Conservation (phyloP, 2,329 filamentous ascomycete genomes). For the Talaromyces sp. region DNA sequence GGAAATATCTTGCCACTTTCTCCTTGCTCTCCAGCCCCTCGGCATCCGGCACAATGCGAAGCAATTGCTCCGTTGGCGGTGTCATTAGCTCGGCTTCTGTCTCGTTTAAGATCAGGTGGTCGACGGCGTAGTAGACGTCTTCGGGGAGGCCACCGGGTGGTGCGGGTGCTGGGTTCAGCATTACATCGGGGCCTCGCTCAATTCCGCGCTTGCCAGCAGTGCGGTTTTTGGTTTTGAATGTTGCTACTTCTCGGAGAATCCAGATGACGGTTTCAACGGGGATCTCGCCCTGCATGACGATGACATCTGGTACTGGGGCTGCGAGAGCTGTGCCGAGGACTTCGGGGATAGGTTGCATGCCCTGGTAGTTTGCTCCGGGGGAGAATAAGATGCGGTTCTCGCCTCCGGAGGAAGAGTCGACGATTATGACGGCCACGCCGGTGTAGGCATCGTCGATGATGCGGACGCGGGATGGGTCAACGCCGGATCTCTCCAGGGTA, state of each 20-base stretch:
- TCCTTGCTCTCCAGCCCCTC: constrained; percentile 52
- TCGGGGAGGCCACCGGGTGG: constrained; percentile 71
- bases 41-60: constrained; percentile 32
- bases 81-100: constrained; percentile 79
- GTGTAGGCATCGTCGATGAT: constrained; percentile 56
- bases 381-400: constrained; percentile 77
- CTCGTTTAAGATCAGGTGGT: constrained; percentile 86
- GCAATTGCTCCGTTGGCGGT: constrained; percentile 46
- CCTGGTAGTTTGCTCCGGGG: constrained; percentile 67
- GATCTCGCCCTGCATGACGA: constrained; percentile 80
- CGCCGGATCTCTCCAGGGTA: constrained; percentile 63
- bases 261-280: constrained; percentile 67
- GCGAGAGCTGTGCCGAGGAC: constrained; percentile 43
- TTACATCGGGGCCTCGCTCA: constrained; percentile 58
- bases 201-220: constrained; percentile 37
- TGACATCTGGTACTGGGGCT: constrained; percentile 58
- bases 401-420: constrained; percentile 68
- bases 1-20: constrained; percentile 64
- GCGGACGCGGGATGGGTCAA: constrained; percentile 61
- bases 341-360: constrained; percentile 43
- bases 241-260: constrained; percentile 51
- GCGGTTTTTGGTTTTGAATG: constrained; percentile 49
- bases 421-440: constrained; percentile 74
- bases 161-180: constrained; percentile 88
- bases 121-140: constrained; percentile 67